phyloP scores from a whole-genome alignment of 495 filamentous ascomycete genomes.

The Achaetomiella virescens region DNA sequence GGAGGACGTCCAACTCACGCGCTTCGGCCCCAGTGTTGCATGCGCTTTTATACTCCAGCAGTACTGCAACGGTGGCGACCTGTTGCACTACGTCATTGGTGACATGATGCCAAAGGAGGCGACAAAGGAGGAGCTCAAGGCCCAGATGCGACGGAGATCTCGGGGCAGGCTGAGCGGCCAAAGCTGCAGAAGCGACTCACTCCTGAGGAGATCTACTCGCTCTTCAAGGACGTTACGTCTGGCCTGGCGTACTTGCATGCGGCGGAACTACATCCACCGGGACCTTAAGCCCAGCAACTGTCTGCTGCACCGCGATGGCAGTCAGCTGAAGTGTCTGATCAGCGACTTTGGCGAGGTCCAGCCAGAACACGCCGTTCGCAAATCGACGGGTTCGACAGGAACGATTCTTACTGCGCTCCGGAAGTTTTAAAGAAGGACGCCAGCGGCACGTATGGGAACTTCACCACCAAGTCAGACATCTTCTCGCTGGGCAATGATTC shows the following conservation, averaged over 20 bases:
- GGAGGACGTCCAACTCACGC: slow-evolving; percentile 74
- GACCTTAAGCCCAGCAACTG: slow-evolving; percentile 97
- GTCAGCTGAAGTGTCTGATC: slow-evolving; percentile 70
- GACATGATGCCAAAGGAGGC: slow-evolving; percentile 51
- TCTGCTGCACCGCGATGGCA: slow-evolving; percentile 69
- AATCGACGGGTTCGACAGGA: slow-evolving; percentile 87
- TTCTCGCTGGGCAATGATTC: slow-evolving; percentile 97
- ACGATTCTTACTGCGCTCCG: slow-evolving; percentile 98
- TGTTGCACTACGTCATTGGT: slow-evolving; percentile 77
- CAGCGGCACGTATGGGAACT: slow-evolving; percentile 74
- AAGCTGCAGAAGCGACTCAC: slow-evolving; percentile 55
- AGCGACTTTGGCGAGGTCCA: slow-evolving; percentile 98
- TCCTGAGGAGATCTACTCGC: slow-evolving; percentile 91
- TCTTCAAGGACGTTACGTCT: slow-evolving; percentile 92
- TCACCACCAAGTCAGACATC: slow-evolving; percentile 91
- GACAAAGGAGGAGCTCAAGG: slow-evolving; percentile 79
- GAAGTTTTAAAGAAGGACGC: slow-evolving; percentile 75
- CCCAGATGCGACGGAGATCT: slow-evolving; percentile 72
- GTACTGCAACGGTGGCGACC: slow-evolving; percentile 92
- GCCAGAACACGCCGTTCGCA: slow-evolving; percentile 65
- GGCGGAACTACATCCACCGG: slow-evolving; percentile 92
- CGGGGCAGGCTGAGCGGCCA: slow-evolving; percentile 47
- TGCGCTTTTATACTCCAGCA: slow-evolving; percentile 97
- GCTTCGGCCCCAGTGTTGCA: slow-evolving; percentile 85
- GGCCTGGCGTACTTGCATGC: slow-evolving; percentile 84